Percentiles rank a stretch among this genome's conserved stretches.
These are phyloP conservation scores for Fagopyrum homotropicum DNA, from an alignment of 148 eudicot genomes.

Conservation along the genomic window DNA sequence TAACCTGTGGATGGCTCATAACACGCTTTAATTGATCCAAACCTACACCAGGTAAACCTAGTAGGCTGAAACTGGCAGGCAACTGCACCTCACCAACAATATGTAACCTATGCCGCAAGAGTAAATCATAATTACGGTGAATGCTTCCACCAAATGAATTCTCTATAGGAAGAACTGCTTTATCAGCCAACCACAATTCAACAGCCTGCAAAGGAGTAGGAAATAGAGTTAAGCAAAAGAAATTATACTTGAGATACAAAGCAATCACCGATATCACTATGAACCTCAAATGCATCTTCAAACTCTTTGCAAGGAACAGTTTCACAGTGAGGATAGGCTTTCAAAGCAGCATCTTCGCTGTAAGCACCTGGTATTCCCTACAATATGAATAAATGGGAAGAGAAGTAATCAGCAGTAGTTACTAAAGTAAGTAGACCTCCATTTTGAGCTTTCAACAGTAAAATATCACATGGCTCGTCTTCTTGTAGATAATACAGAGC, in stretches of 20 bases:
- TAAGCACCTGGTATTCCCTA: slow-evolving; percentile 39
- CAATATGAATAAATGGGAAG: neutral
- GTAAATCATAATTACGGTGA: slow-evolving; percentile 50
- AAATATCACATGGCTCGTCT: neutral
- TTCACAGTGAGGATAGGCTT: slow-evolving; percentile 34
- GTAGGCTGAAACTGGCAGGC: slow-evolving; percentile 42
- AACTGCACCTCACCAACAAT: slow-evolving; percentile 58
- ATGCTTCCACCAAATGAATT: slow-evolving; percentile 54
- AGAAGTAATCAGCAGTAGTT: neutral
- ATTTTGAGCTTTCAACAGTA: neutral
- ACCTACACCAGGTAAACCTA: slow-evolving; percentile 42
- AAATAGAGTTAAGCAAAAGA: slow-evolving; percentile 7
- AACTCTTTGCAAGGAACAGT: slow-evolving; percentile 36
- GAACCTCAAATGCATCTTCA: slow-evolving; percentile 43
- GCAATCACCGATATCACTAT: neutral
- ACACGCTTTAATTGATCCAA: slow-evolving; percentile 33
- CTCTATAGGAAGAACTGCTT: slow-evolving; percentile 56
- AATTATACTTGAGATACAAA: slow-evolving; percentile 1
- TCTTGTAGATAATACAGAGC: neutral
- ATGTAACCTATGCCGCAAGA: slow-evolving; percentile 45
- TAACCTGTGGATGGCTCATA: slow-evolving; percentile 56
- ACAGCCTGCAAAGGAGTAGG: slow-evolving; percentile 28
- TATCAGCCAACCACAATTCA: slow-evolving; percentile 48
- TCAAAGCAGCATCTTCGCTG: slow-evolving; percentile 42
- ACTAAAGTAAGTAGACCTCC: neutral